Percentiles rank a stretch among this genome's conserved stretches.
Conservation (phyloP, 495 filamentous ascomycete genomes). For the Penicillium daleae region DNA sequence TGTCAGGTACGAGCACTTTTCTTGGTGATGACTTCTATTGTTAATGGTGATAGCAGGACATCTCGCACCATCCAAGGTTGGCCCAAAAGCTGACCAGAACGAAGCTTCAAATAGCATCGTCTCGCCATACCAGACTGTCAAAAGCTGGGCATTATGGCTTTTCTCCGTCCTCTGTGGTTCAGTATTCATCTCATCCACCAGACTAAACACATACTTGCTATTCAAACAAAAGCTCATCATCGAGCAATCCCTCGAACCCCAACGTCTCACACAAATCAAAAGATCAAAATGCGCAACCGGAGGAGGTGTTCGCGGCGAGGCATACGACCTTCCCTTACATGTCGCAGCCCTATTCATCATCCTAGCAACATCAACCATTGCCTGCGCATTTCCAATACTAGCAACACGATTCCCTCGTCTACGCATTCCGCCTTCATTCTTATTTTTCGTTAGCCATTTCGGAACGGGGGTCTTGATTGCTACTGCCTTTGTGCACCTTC, state of each 20-base stretch:
- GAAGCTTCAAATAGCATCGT: not conserved
- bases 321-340: constrained; percentile 64
- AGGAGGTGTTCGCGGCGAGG: constrained; percentile 29
- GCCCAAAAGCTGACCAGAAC: not conserved
- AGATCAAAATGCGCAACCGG: constrained; percentile 33
- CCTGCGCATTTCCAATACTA: constrained; percentile 47
- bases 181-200: constrained; percentile 29
- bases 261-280: constrained; percentile 8
- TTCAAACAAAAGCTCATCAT: constrained; percentile 2
- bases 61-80: constrained; percentile 22
- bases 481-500: constrained; percentile 80
- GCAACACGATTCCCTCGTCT: constrained; percentile 40
- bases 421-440: constrained; percentile 43
- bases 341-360: constrained; percentile 72
- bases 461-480: constrained; percentile 83
- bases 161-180: constrained; percentile 34
- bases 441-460: constrained; percentile 76
- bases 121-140: constrained; percentile 24
- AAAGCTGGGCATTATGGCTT: constrained; percentile 34
- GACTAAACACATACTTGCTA: constrained; percentile 16
- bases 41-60: constrained; percentile 25
- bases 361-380: constrained; percentile 60
- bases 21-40: not conserved
- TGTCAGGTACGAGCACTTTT: constrained; percentile 32
- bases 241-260: constrained; percentile 4